Evolutionary conservation across 2,329 filamentous ascomycete genomes (phyloP).

Genomic region (Leptographium procerum): DNA sequence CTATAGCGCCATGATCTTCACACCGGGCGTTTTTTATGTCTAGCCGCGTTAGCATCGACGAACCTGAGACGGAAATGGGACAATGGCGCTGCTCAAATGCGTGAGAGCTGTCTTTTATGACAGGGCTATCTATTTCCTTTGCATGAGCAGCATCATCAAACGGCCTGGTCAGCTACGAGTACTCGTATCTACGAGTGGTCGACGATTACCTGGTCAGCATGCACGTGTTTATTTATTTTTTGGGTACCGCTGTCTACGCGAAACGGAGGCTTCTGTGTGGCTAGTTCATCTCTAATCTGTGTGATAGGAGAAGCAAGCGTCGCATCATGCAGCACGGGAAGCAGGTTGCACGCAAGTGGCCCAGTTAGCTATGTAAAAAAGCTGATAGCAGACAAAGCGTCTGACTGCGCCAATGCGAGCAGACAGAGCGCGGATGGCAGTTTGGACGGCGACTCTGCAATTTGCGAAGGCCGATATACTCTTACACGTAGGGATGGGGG

Average conservation of each 20-base stretch:
- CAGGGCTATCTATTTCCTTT: too few species aligned
- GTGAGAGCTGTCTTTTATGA: not conserved
- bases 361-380: not conserved
- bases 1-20: not conserved
- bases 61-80: not conserved
- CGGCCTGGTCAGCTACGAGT: too few species aligned
- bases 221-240: too few species aligned
- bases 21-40: not conserved
- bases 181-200: too few species aligned
- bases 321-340: not conserved
- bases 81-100: not conserved
- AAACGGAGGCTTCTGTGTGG: not conserved
- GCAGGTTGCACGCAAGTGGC: not conserved
- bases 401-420: not conserved
- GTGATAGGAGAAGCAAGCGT: not conserved
- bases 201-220: too few species aligned
- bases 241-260: not conserved
- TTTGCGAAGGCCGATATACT: too few species aligned
- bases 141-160: too few species aligned
- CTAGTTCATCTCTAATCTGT: not conserved
- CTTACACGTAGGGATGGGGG: too few species aligned
- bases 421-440: not conserved
- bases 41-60: not conserved
- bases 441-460: too few species aligned
- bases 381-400: not conserved